Evolutionary conservation across 352 stramenopile species (phyloP), one percentile per base, ranked within the genome.

Genomic region (Phytophthora podocarpi): DNA sequence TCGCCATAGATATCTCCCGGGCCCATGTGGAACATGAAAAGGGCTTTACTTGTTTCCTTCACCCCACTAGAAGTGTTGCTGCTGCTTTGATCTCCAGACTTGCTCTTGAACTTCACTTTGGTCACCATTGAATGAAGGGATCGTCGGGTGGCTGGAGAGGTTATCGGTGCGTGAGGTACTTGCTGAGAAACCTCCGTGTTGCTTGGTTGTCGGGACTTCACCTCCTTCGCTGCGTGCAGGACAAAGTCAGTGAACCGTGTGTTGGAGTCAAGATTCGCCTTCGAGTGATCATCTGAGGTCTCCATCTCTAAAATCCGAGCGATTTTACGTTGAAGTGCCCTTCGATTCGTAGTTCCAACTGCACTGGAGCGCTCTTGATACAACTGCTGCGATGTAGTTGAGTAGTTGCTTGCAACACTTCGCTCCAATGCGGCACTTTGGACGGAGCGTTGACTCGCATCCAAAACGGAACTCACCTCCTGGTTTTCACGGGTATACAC

Each of bases 331-430:
- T 60, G 55, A 18, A 70, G 30, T 16, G 48, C 56, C 27, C 35
- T 66, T 27, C 62, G 55, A 45, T 48, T 67, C 28, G 34, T 18
- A 9, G 13, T 21, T 8, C 55, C 36, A 30, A 31, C 23, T n/a
- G 37, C 18, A 21, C 26, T n/a, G 32, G 30, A 16, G 12, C 62
- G 40, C 9, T 70, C 55, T 53, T 67, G 74, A 48, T 66, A 85
- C 2, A 90, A 63, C 23, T 88, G 78, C 28, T 86, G 72, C 1
- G 78, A 90, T 0, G 81, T 86, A 24, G 78, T 90, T 26, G 78
- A 84, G 66, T 88, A 88, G 42, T 90, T 88, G 49, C 78, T 90
- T 10, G 70, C 74, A 51, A 90, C 76, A 45, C 70, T 79, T 37
- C 58, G 69, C 63, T 90, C 78, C 0, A 89, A 62, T 50, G 80